Conservation (phyloP, 805 yeast species). For the Metschnikowia orientalis region DNA sequence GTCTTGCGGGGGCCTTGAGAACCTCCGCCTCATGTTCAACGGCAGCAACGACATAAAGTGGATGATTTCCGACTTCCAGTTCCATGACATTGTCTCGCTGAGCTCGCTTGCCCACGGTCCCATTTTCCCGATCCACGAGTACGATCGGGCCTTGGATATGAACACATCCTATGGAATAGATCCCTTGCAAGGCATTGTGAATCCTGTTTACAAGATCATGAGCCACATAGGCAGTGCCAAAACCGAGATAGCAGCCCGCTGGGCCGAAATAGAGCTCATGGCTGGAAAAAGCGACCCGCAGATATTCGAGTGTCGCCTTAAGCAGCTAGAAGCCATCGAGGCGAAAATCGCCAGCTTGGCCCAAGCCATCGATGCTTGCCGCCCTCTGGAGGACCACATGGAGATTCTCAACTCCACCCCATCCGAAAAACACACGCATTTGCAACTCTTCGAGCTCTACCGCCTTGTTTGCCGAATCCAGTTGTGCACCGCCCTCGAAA, state of each 20-base stretch:
- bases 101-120: constrained; percentile 17
- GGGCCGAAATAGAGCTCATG: constrained; percentile 5
- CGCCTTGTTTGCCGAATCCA: constrained; percentile 14
- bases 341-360: constrained; percentile 3
- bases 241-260: constrained; percentile 8
- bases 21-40: constrained; percentile 11
- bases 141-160: constrained; percentile 12
- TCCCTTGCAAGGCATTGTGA: constrained; percentile 17
- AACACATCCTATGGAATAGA: constrained; percentile 17
- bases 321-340: constrained; percentile 10
- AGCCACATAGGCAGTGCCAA: constrained; percentile 15
- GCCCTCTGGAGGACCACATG: constrained; percentile 14
- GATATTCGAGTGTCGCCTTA: constrained; percentile 5
- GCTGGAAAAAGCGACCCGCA: not conserved
- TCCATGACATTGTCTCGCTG: constrained; percentile 20
- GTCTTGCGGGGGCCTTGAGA: constrained; percentile 15
- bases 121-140: constrained; percentile 14
- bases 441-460: constrained; percentile 16
- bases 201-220: constrained; percentile 15
- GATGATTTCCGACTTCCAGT: constrained; percentile 20
- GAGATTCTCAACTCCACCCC: constrained; percentile 7
- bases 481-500: constrained; percentile 10
- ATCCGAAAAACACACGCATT: constrained; percentile 11
- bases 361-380: constrained; percentile 6
- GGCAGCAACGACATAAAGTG: constrained; percentile 19